A percentile compares a stretch with the other conserved stretches of the same genome.
These are phyloP conservation scores for Paecilomyces formosus DNA, from an alignment of 2,329 filamentous ascomycete species.

Conservation along the genomic window DNA sequence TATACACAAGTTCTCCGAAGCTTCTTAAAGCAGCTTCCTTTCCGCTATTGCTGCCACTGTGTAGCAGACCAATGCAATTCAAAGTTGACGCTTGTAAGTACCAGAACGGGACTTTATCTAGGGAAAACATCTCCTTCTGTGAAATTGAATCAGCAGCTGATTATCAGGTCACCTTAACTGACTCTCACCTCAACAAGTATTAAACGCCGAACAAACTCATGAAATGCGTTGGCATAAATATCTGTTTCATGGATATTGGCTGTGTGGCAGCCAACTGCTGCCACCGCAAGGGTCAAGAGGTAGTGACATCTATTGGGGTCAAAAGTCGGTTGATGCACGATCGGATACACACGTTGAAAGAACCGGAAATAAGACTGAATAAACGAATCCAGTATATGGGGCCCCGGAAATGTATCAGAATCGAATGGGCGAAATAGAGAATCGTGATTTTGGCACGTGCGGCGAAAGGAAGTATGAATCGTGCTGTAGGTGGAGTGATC, in stretches of 20 bases:
- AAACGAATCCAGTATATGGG: slow-evolving; percentile 19
- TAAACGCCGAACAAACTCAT: slow-evolving; percentile 35
- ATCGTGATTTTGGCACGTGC: slow-evolving; percentile 22
- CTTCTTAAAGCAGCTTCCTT: slow-evolving; percentile 15
- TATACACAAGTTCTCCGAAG: slow-evolving; percentile 21
- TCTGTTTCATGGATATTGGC: slow-evolving; percentile 17
- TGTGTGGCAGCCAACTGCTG: slow-evolving; percentile 34
- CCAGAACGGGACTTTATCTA: slow-evolving; percentile 14
- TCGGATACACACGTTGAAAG: slow-evolving; percentile 34
- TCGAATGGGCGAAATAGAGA: slow-evolving; percentile 25
- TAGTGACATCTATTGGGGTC: slow-evolving; percentile 29
- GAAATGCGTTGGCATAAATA: slow-evolving; percentile 25
- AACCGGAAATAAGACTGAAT: slow-evolving; percentile 29
- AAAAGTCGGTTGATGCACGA: slow-evolving; percentile 32
- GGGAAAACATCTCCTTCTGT: slow-evolving; percentile 19
- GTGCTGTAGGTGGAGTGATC: slow-evolving; percentile 18
- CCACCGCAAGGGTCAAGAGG: slow-evolving; percentile 32
- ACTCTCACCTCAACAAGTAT: slow-evolving; percentile 26
- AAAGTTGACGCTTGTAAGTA: slow-evolving; percentile 23
- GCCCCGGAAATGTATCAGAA: slow-evolving; percentile 19
- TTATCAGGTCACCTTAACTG: neutral
- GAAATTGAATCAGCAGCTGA: slow-evolving; percentile 2
- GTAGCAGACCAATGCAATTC: slow-evolving; percentile 25
- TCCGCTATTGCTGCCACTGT: slow-evolving; percentile 16
- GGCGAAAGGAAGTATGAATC: slow-evolving; percentile 22